Evolutionary conservation across 768 basidiomycete species (phyloP).

Genomic region (Pleurotus tuber-regium): DNA sequence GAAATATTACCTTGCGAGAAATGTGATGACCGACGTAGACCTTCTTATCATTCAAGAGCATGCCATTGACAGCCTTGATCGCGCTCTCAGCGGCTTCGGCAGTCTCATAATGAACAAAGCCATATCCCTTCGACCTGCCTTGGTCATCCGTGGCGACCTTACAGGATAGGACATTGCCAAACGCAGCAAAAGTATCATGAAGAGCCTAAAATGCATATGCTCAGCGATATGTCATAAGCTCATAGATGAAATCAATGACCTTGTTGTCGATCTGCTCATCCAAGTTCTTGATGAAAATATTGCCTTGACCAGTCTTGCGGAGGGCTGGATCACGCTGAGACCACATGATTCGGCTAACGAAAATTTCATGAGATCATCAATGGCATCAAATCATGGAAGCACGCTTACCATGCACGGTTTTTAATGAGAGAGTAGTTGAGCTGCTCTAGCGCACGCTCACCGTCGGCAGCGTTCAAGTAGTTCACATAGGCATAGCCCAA

Average conservation of each 20-base stretch:
- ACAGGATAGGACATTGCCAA: slow-evolving; percentile 98
- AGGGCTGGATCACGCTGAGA: slow-evolving; percentile 99
- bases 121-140: slow-evolving; percentile 95
- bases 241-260: slow-evolving; percentile 34
- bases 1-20: slow-evolving; percentile 83
- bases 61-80: slow-evolving; percentile 98
- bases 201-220: slow-evolving; percentile 62
- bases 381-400: slow-evolving; percentile 10
- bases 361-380: slow-evolving; percentile 12
- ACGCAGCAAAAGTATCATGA: slow-evolving; percentile 98
- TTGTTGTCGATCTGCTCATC: slow-evolving; percentile 98
- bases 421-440: slow-evolving; percentile 99
- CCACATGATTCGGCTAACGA: slow-evolving; percentile 97
- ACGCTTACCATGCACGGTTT: slow-evolving; percentile 87
- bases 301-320: slow-evolving; percentile 99
- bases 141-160: slow-evolving; percentile 98
- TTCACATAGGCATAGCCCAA: slow-evolving; percentile 99
- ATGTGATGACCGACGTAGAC: slow-evolving; percentile 98
- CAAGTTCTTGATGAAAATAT: slow-evolving; percentile 99
- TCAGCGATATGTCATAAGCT: background rate
- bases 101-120: slow-evolving; percentile 99
- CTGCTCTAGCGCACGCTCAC: slow-evolving; percentile 97
- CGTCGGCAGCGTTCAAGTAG: slow-evolving; percentile 93
- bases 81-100: slow-evolving; percentile 93
- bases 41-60: slow-evolving; percentile 99